Base-by-base conservation (phyloP, 306 rosid genomes). In the Gastrolobium villosum region DNA sequence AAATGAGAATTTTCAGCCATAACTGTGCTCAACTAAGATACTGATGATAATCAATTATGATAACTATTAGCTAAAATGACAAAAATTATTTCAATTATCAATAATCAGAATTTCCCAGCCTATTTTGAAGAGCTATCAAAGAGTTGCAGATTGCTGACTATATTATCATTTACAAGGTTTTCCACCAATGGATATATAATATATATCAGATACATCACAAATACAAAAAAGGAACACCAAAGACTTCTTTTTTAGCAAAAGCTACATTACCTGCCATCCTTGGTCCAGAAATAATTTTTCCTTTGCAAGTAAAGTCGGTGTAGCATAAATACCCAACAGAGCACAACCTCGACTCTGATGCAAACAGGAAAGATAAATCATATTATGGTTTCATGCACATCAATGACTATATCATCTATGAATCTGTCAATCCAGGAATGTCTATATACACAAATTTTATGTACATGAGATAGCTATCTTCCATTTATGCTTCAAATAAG, bases 311-410 rank as follows among this genome's bases (percentile, higher is more conserved):
- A 92, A 83, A 64, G 91, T 90, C 10, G 95, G 97, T 60, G 97
- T 90, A 63, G 87, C 97, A 81, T 90, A 32, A 78, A 92, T 86
- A 56, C 92, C 89, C 80, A 92, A 63, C 31, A 92, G 91, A 15
- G 86, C 88, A 82, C 97, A 92, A 57, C 97, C 95, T 71, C 97
- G 92, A 83, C 91, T 88, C 97, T 92, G 88, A 77, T 13, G 35
- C 36, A 50, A 52, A 77, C 15, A 72, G 39, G 4, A 60, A 79
- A 61, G 73, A 40, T 11, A 71, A 69, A 76, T 30, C 62, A 41
- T 31, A 34, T 78, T 26, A 48, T 45, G 30, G 65, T 67, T 65
- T 63, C 41, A 81, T 11, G 43, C 31, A 15, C 44, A 71, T 39
- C 8, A 28, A 57, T 34, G 53, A 40, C 9, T 40, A 64, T 40